Evolutionary conservation across 2,329 filamentous ascomycete species (phyloP).

Genomic region (Coleophoma crateriformis): DNA sequence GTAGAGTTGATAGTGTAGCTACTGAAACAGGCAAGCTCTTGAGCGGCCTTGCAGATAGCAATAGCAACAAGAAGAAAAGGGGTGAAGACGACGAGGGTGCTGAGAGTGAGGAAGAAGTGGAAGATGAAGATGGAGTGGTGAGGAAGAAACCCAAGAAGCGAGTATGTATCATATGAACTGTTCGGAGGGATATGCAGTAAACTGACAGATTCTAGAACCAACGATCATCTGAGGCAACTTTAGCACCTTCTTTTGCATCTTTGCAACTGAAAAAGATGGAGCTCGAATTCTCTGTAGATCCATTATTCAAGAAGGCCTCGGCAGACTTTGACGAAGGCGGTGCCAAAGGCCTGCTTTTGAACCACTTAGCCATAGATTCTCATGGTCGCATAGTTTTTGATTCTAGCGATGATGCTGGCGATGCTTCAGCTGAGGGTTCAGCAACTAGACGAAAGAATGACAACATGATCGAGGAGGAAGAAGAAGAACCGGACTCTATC

Average conservation of each 20-base stretch:
- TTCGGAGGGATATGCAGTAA: not conserved
- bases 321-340: constrained; percentile 98
- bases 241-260: constrained; percentile 82
- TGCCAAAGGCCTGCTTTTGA: constrained; percentile 88
- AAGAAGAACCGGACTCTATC: constrained; percentile 30
- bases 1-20: constrained; percentile 94
- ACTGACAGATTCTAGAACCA: constrained; percentile 41
- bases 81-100: constrained; percentile 60
- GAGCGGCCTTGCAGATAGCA: constrained; percentile 86
- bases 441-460: constrained; percentile 52
- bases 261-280: constrained; percentile 96
- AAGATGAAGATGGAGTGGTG: constrained; percentile 48
- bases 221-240: constrained; percentile 85
- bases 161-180: constrained; percentile 37
- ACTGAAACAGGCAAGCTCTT: constrained; percentile 94
- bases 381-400: constrained; percentile 95
- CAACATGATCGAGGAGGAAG: constrained; percentile 42
- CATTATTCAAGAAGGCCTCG: constrained; percentile 97
- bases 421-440: constrained; percentile 35
- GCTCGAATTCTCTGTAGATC: constrained; percentile 92
- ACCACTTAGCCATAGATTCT: constrained; percentile 92
- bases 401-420: constrained; percentile 80
- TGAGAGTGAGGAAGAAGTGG: constrained; percentile 59
- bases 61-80: constrained; percentile 67
- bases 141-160: constrained; percentile 68